Percentiles rank a stretch among this genome's conserved stretches.
These are phyloP conservation scores for Holtermannia corniformis DNA, from an alignment of 768 basidiomycete species.

Conservation along the genomic window DNA sequence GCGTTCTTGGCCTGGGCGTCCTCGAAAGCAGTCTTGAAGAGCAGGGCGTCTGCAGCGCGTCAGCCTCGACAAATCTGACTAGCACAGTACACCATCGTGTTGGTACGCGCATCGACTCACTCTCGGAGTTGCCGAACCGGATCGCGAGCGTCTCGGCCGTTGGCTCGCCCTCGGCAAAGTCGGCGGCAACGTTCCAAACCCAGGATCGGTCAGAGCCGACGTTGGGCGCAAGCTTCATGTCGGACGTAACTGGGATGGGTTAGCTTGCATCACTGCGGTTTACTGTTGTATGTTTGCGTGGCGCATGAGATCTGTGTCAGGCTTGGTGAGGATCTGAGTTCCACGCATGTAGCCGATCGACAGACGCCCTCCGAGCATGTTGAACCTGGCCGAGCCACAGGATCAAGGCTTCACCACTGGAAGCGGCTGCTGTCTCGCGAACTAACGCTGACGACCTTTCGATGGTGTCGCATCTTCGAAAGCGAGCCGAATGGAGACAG, in stretches of 20 bases:
- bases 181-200: slow-evolving; percentile 96
- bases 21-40: slow-evolving; percentile 87
- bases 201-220: slow-evolving; percentile 98
- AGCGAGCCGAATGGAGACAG: no score
- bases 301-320: neutral
- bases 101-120: slow-evolving; percentile 47
- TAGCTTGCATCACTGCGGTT: no score
- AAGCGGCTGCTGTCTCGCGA: no score
- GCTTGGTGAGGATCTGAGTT: no score
- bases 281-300: neutral
- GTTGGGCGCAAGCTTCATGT: slow-evolving; percentile 94
- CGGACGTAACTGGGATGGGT: slow-evolving; percentile 55
- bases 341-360: no score
- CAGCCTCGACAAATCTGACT: neutral
- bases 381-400: no score
- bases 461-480: no score
- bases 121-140: slow-evolving; percentile 92
- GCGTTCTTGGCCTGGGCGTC: slow-evolving; percentile 53
- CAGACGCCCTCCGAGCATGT: no score
- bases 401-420: no score
- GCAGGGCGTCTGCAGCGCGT: slow-evolving; percentile 55
- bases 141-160: slow-evolving; percentile 94
- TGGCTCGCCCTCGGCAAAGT: slow-evolving; percentile 82
- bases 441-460: no score
- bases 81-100: neutral